Evolutionary conservation across 176 grass and related monocot species (phyloP).

Genomic region (Ensete ventricosum): DNA sequence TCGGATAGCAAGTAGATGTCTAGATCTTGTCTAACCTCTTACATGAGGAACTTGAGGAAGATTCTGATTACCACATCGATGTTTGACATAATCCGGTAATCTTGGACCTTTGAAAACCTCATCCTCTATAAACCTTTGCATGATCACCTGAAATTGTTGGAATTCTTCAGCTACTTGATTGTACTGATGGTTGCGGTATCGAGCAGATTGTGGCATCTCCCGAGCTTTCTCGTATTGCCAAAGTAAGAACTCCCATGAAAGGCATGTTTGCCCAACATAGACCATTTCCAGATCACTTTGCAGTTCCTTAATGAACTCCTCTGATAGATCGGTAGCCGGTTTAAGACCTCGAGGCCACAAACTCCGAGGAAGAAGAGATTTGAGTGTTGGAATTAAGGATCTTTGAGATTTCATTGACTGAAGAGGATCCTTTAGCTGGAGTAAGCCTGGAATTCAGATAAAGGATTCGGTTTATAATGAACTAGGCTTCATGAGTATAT

Average conservation of each 20-base stretch:
- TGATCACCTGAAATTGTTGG: conserved; percentile 82
- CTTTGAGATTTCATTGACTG: conserved; percentile 44
- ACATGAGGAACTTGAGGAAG: conserved; percentile 76
- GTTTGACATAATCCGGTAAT: conserved; percentile 85
- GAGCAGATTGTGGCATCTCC: conserved; percentile 55
- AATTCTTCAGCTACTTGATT: conserved; percentile 84
- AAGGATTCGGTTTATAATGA: too few species aligned
- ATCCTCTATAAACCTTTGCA: conserved; percentile 82
- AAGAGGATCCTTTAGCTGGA: conserved; percentile 56
- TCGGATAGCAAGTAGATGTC: too few species aligned
- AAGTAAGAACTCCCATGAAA: conserved; percentile 94
- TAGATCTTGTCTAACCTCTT: conserved; percentile 40
- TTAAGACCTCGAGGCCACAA: conserved; percentile 30
- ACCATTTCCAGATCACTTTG: conserved; percentile 67
- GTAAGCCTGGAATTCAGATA: conserved; percentile 37
- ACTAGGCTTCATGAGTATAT: too few species aligned
- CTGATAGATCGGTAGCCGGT: conserved; percentile 37
- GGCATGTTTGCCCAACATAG: conserved; percentile 80
- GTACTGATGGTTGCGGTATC: conserved; percentile 66
- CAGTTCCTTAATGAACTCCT: conserved; percentile 65
- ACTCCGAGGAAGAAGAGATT: conserved; percentile 66
- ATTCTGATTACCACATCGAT: conserved; percentile 60
- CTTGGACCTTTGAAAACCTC: conserved; percentile 67
- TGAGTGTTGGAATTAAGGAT: conserved; percentile 42
- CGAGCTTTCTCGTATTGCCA: conserved; percentile 87